Evolutionary conservation across 345 rosid species (phyloP), one percentile per base, ranked within the genome.

Genomic region (Balakata baccata): DNA sequence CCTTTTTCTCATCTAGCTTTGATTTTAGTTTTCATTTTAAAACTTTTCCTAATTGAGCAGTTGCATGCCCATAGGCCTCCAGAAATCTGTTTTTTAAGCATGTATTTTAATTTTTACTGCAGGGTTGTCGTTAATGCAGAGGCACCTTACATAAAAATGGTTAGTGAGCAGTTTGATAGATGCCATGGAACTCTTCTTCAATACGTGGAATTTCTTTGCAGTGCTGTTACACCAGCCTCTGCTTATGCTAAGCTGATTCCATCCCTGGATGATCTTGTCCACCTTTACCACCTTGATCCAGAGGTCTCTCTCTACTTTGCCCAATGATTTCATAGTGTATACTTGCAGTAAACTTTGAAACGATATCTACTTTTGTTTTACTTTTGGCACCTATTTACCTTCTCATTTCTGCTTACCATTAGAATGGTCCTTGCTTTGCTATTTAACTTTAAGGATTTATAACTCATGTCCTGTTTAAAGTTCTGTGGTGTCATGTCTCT

Each of bases 161-260:
- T 96, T 68, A 88, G 98, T 66, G 98, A 96, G 80, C 95, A 96
- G 80, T 96, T 96, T 78, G 99, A 96, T 79, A 88, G 99, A 81
- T 90, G 97, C 78, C 99, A 96, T 84, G 98, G 98, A 64, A 88
- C 97, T 81, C 99, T 96, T 79, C 99, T 96, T 77, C 99, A 96
- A 73, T 96, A 88, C 75, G 98, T 93, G 69, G 99, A 96, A 77
- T 96, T 93, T 75, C 98, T 96, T 66, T 86, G 88, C 61, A 85
- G 92, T 78, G 97, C 97, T 43, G 80, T 96, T 70, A 84, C 88
- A 22, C 98, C 98, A 51, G 81, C 90, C 65, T 66, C 84, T 81
- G 88, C 91, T 57, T 96, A 93, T 78, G 87, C 97, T 66, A 90
- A 85, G 74, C 82, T 93, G 79, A 82, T 96, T 78, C 99, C 98